A percentile compares a stretch with the other conserved stretches of the same genome.
phyloP scores from a whole-genome alignment of 2,329 filamentous ascomycete species.

The Trichoderma simmonsii region DNA sequence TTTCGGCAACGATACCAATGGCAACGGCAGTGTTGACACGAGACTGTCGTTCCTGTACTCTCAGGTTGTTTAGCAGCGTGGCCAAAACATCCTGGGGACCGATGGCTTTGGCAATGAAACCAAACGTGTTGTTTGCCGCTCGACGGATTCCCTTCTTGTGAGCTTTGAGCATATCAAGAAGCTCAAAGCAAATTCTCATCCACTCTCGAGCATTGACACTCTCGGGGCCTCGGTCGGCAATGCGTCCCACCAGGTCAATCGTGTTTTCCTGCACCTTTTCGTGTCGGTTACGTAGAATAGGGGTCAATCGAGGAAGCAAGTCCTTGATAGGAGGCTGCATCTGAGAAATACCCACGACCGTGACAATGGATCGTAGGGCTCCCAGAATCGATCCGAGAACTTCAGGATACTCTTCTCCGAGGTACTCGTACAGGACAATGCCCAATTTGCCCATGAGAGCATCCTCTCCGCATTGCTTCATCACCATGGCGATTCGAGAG shows the following conservation, averaged over 20 bases:
- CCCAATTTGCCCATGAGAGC: conserved; percentile 93
- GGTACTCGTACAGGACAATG: conserved; percentile 92
- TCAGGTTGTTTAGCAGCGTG: conserved; percentile 91
- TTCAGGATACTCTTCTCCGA: conserved; percentile 97
- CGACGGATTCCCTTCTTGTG: conserved; percentile 99
- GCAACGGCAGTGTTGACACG: conserved; percentile 98
- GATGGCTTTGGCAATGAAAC: conserved; percentile 98
- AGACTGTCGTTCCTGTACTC: conserved; percentile 95
- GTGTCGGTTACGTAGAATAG: conserved; percentile 96
- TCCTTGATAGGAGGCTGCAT: conserved; percentile 99
- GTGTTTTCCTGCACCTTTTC: conserved; percentile 99
- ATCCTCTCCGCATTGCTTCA: conserved; percentile 98
- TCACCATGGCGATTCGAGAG: conserved; percentile 94
- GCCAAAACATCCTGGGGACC: conserved; percentile 96
- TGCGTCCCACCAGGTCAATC: conserved; percentile 95
- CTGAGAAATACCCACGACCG: conserved; percentile 93
- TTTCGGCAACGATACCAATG: conserved; percentile 97
- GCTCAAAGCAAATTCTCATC: conserved; percentile 99
- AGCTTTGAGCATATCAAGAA: conserved; percentile 98
- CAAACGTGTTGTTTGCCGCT: conserved; percentile 98
- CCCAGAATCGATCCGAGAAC: conserved; percentile 95
- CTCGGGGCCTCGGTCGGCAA: conserved; percentile 93
- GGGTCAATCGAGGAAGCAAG: conserved; percentile 87
- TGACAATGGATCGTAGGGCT: conserved; percentile 92
- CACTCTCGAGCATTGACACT: conserved; percentile 96